Evolutionary conservation across 2,329 filamentous ascomycete species (phyloP).

Genomic region (Pyrenochaeta sp.): DNA sequence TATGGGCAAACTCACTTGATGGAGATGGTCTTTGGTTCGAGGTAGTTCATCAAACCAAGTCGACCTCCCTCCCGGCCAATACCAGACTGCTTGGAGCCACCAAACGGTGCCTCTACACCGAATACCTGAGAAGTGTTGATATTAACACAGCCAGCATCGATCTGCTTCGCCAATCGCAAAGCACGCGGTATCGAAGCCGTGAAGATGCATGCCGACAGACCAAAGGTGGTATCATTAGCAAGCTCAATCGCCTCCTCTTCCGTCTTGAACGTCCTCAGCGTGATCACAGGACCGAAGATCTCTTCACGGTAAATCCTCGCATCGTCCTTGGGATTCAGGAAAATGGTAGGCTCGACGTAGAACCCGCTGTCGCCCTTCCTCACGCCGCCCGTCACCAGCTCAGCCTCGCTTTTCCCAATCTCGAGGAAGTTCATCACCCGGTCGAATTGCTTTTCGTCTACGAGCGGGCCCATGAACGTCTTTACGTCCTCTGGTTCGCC

Average conservation of each 20-base stretch:
- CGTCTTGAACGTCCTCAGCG: slow-evolving; percentile 41
- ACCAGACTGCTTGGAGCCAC: slow-evolving; percentile 43
- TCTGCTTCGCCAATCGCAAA: slow-evolving; percentile 34
- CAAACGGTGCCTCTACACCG: slow-evolving; percentile 35
- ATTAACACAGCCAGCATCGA: slow-evolving; percentile 43
- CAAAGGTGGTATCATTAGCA: slow-evolving; percentile 42
- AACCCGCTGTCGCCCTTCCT: slow-evolving; percentile 34
- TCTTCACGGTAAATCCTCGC: slow-evolving; percentile 39
- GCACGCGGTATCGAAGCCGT: slow-evolving; percentile 35
- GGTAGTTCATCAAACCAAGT: slow-evolving; percentile 40
- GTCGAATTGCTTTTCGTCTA: slow-evolving; percentile 37
- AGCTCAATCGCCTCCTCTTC: slow-evolving; percentile 42
- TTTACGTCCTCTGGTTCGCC: slow-evolving; percentile 25
- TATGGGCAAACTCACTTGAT: slow-evolving; percentile 34
- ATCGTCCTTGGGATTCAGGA: slow-evolving; percentile 37
- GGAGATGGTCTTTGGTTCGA: slow-evolving; percentile 41
- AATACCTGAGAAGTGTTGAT: slow-evolving; percentile 36
- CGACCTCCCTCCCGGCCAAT: slow-evolving; percentile 41
- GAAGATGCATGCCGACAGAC: slow-evolving; percentile 36
- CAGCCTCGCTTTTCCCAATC: slow-evolving; percentile 33
- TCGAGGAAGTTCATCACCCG: slow-evolving; percentile 32
- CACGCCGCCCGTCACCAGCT: slow-evolving; percentile 35
- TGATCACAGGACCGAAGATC: slow-evolving; percentile 43
- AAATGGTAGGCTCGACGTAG: slow-evolving; percentile 42
- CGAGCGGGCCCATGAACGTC: slow-evolving; percentile 36